Evolutionary conservation across 1,284 basidiomycete genomes (phyloP), one percentile per base, ranked within the genome.

Genomic region (Apiotrichum mycotoxinovorans): DNA sequence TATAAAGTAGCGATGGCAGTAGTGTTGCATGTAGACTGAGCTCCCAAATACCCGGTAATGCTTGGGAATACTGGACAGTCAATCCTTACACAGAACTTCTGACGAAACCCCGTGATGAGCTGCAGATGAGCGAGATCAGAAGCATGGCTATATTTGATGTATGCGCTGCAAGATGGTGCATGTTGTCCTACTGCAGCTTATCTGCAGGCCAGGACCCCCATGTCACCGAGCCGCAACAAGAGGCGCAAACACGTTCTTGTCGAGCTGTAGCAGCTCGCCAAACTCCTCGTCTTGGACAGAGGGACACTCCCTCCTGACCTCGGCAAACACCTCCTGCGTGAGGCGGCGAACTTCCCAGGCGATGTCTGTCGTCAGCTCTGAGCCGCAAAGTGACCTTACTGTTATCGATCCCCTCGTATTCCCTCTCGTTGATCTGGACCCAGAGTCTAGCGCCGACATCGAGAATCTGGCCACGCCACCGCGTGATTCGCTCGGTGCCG

Each of bases 391-490:
- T 18, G 3, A 20, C 33, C 51, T 26, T 18, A 47, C 49, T 37
- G 5, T 48, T 47, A 22, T 47, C 49, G 18, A 17, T 2, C 5
- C 43, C 44, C 14, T 34, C 53, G n/a, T 51, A 35, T 18, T 56
- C 49, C 11, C 68, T 43, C 43, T 76, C 71, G 33, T 54, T 37
- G 33, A 72, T 33, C 35, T 69, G 64, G 7, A 73, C 52, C 66
- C 69, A 70, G 9, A 71, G 40, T 20, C 73, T 60, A 18, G 63
- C 61, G 2, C 71, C 45, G 0, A 71, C 65, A 50, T 75, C 69
- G 11, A 78, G 42, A 14, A 77, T 71, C 63, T 76, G 69, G 14
- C 76, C 76, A 27, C 75, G 56, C 76, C 76, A 78, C 26, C 74
- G 50, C 0, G 52, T 42, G 14, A 69, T 56, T 2, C 74, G 54